Conservation (phyloP, 2,329 filamentous ascomycete species). For the Paecilomyces sp. region DNA sequence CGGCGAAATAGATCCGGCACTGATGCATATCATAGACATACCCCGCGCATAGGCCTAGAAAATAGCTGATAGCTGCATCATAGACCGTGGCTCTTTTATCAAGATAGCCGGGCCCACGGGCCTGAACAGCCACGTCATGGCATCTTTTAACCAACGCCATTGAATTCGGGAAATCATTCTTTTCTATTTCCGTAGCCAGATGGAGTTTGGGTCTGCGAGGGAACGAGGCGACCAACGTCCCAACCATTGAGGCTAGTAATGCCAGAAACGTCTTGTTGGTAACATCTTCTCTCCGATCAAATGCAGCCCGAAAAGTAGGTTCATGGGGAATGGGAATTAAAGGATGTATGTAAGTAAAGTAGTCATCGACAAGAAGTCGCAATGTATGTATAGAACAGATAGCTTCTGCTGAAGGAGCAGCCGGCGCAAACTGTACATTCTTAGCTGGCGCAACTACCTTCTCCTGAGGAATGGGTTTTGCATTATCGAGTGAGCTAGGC, state of each 20-base stretch:
- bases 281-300: slow-evolving; percentile 36
- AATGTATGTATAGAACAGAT: slow-evolving; percentile 37
- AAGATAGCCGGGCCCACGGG: slow-evolving; percentile 37
- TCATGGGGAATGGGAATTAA: slow-evolving; percentile 41
- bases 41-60: slow-evolving; percentile 32
- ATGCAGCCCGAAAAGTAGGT: slow-evolving; percentile 37
- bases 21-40: slow-evolving; percentile 33
- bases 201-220: slow-evolving; percentile 36
- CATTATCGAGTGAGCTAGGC: slow-evolving; percentile 31
- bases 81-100: slow-evolving; percentile 36
- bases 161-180: slow-evolving; percentile 34
- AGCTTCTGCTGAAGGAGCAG: slow-evolving; percentile 42
- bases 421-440: slow-evolving; percentile 22
- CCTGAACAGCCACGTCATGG: slow-evolving; percentile 36
- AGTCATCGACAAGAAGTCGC: slow-evolving; percentile 38
- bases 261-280: slow-evolving; percentile 36
- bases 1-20: slow-evolving; percentile 35
- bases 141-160: slow-evolving; percentile 36
- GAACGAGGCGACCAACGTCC: slow-evolving; percentile 37
- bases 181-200: slow-evolving; percentile 30
- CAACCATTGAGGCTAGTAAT: slow-evolving; percentile 40
- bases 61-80: slow-evolving; percentile 39
- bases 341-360: slow-evolving; percentile 42
- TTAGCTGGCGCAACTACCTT: slow-evolving; percentile 7
- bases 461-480: slow-evolving; percentile 30